These are phyloP conservation scores for Aspergillus terreus DNA, from an alignment of 2,329 filamentous ascomycete genomes.

Conservation along the genomic window DNA sequence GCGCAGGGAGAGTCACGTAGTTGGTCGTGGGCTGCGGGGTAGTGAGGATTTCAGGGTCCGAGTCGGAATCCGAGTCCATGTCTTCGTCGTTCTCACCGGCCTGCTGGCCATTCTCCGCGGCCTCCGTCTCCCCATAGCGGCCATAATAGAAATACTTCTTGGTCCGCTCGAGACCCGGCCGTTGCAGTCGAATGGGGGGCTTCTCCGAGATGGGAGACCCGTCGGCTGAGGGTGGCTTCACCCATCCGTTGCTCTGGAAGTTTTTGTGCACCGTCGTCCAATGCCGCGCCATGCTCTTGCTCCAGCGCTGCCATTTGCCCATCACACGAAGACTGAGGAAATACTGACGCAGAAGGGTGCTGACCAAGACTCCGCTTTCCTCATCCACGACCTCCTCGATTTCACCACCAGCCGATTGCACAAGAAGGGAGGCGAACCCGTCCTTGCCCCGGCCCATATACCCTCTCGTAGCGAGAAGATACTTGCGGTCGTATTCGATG, in stretches of 20 bases:
- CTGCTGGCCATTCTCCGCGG: conserved; percentile 36
- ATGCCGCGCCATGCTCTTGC: conserved; percentile 58
- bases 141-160: conserved; percentile 29
- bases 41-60: conserved; percentile 37
- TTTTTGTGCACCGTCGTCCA: conserved; percentile 64
- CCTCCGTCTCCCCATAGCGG: conserved; percentile 22
- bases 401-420: conserved; percentile 69
- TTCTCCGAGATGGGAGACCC: conserved; percentile 25
- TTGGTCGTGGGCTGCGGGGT: conserved; percentile 30
- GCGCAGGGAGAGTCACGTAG: conserved; percentile 36
- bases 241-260: conserved; percentile 52
- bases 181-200: conserved; percentile 15
- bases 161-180: conserved; percentile 21
- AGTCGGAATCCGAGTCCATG: conserved; percentile 43
- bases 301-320: conserved; percentile 73
- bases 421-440: conserved; percentile 73
- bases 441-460: conserved; percentile 91
- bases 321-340: conserved; percentile 82
- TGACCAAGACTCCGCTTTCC: conserved; percentile 83
- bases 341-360: conserved; percentile 82
- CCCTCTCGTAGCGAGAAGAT: conserved; percentile 73
- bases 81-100: conserved; percentile 40
- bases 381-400: conserved; percentile 78
- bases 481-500: conserved; percentile 61
- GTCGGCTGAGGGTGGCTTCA: conserved; percentile 40